Conservation (phyloP, 2,329 filamentous ascomycete species). For the Alternaria gansuensis region DNA sequence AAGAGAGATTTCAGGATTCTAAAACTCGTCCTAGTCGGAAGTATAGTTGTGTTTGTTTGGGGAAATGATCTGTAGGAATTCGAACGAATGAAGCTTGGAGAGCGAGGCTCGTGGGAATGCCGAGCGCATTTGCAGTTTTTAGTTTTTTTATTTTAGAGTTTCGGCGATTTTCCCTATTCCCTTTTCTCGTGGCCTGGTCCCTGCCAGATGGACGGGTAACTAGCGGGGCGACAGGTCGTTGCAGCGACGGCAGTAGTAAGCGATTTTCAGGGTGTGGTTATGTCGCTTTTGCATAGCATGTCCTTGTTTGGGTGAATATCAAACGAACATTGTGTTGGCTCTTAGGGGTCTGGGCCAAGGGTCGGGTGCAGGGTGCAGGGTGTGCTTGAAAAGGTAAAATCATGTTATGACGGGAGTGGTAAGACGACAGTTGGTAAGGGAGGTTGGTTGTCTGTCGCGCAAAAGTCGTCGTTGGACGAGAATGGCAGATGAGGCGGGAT, state of each 20-base stretch:
- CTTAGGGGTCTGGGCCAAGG: slow-evolving; percentile 26
- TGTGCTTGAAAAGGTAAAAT: slow-evolving; percentile 26
- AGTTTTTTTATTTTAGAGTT: slow-evolving; percentile 3
- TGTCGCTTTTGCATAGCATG: slow-evolving; percentile 20
- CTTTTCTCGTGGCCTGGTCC: slow-evolving; percentile 2
- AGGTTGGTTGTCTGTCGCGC: slow-evolving; percentile 13
- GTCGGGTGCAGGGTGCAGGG: slow-evolving; percentile 26
- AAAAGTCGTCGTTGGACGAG: slow-evolving; percentile 19
- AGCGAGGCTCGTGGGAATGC: neutral
- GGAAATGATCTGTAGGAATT: neutral
- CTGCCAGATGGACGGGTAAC: slow-evolving; percentile 5
- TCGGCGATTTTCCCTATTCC: slow-evolving; percentile 9
- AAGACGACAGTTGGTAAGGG: slow-evolving; percentile 9
- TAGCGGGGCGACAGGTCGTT: slow-evolving; percentile 5
- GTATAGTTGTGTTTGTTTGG: neutral
- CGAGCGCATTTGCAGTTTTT: neutral
- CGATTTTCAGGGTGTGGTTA: neutral
- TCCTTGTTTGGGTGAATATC: slow-evolving; percentile 12
- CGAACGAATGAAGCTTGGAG: neutral
- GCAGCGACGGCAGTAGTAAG: slow-evolving; percentile 15
- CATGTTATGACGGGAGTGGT: slow-evolving; percentile 16
- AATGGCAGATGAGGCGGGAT: slow-evolving; percentile 23
- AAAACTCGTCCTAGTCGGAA: neutral
- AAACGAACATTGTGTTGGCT: slow-evolving; percentile 19
- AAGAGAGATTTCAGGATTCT: neutral